A percentile compares a stretch with the other conserved stretches of the same genome.
Conservation (phyloP, 108 stramenopile genomes). For the Mediolabrus comicus region DNA sequence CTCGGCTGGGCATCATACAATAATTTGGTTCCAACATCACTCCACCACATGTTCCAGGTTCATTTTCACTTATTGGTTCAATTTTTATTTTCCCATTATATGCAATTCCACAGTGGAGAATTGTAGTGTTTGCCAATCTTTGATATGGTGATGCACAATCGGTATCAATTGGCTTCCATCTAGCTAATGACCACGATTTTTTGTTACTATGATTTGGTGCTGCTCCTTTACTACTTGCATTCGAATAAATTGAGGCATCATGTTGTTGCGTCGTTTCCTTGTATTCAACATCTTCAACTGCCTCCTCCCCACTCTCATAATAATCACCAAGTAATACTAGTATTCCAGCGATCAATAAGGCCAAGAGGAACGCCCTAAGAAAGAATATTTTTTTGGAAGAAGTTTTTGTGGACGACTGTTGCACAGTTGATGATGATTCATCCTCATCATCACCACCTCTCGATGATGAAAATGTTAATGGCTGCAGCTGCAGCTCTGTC, state of each 20-base stretch:
- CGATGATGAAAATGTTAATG: too few relatives aligned
- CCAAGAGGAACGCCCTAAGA: not conserved
- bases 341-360: not conserved
- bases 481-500: too few relatives aligned
- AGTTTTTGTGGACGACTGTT: too few relatives aligned
- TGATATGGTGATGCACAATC: not conserved
- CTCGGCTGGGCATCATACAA: slow-evolving; percentile 7
- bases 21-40: slow-evolving; percentile 2
- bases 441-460: too few relatives aligned
- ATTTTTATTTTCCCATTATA: not conserved
- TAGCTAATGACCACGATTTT: too few relatives aligned
- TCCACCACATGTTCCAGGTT: slow-evolving; percentile 13
- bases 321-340: not conserved
- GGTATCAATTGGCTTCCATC: not conserved
- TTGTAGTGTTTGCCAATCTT: slow-evolving; percentile 16
- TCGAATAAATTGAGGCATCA: not conserved
- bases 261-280: not conserved
- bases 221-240: not conserved
- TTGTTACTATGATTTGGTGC: not conserved
- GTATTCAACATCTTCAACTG: not conserved
- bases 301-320: not conserved
- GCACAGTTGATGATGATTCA: too few relatives aligned
- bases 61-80: not conserved
- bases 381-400: too few relatives aligned
- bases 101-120: slow-evolving; percentile 6